Evolutionary conservation across 78 protist species (phyloP).

Genomic region (Dictyostelium brefeldianum): DNA sequence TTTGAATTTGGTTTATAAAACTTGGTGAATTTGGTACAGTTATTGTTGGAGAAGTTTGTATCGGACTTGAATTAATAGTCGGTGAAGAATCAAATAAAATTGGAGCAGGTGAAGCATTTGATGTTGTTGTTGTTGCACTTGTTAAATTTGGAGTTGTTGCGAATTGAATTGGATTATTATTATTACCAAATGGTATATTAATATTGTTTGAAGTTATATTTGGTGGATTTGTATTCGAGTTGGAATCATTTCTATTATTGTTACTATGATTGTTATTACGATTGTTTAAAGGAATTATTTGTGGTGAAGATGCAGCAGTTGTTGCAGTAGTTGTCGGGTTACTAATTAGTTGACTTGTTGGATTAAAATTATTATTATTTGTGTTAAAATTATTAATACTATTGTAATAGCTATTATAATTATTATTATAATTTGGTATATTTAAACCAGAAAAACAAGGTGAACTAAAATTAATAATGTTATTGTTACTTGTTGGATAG

Average conservation of each 20-base stretch:
- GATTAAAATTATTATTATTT: not conserved
- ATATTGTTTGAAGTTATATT: not conserved
- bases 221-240: not conserved
- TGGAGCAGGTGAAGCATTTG: not conserved
- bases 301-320: not conserved
- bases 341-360: not conserved
- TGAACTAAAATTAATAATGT: not conserved
- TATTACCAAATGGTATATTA: not conserved
- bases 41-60: not conserved
- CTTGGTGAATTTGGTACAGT: slow-evolving; percentile 16
- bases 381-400: not conserved
- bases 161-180: not conserved
- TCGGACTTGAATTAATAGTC: slow-evolving; percentile 8
- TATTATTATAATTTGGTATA: not conserved
- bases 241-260: not conserved
- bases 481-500: not conserved
- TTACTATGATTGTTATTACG: not conserved
- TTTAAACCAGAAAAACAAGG: not conserved
- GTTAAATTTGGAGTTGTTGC: not conserved
- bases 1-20: not conserved
- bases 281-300: not conserved
- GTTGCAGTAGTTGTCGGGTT: not conserved
- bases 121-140: not conserved
- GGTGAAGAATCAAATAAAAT: not conserved
- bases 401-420: not conserved